Evolutionary conservation across 1,139 yeast genomes (phyloP).

Genomic region (Wickerhamomyces sp.): DNA sequence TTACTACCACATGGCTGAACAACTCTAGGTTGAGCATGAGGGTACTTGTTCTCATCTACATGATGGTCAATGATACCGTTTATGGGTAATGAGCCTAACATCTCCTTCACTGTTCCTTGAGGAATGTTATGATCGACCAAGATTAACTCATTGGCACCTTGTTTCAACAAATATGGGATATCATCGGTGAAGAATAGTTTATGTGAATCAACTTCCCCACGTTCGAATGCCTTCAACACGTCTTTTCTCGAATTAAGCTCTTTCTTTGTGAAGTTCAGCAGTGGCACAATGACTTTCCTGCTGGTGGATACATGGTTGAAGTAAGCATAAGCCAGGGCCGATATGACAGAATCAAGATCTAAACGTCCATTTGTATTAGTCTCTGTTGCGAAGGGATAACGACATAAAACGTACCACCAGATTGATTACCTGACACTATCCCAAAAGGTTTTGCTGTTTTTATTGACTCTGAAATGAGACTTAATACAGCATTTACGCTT

Average conservation of each 20-base stretch:
- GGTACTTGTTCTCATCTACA: slow-evolving; percentile 55
- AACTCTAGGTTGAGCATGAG: slow-evolving; percentile 50
- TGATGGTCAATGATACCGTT: slow-evolving; percentile 82
- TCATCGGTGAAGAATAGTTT: slow-evolving; percentile 67
- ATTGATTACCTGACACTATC: slow-evolving; percentile 80
- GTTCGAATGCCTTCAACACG: slow-evolving; percentile 46
- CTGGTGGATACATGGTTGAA: slow-evolving; percentile 33
- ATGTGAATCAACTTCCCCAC: slow-evolving; percentile 43
- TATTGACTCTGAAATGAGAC: slow-evolving; percentile 2
- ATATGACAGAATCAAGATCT: slow-evolving; percentile 81
- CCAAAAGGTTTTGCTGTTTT: slow-evolving; percentile 16
- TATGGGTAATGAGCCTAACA: slow-evolving; percentile 28
- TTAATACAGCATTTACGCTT: neutral
- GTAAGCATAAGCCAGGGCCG: slow-evolving; percentile 69
- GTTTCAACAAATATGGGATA: slow-evolving; percentile 9
- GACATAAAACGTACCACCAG: slow-evolving; percentile 35
- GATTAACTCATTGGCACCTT: slow-evolving; percentile 34
- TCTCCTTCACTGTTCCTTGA: slow-evolving; percentile 43
- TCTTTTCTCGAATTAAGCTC: slow-evolving; percentile 73
- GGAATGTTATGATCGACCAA: slow-evolving; percentile 82
- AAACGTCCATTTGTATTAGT: slow-evolving; percentile 23
- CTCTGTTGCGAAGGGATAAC: neutral
- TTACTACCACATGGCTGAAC: slow-evolving; percentile 71
- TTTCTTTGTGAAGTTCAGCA: slow-evolving; percentile 62
- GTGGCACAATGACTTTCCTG: slow-evolving; percentile 40